Base-by-base conservation (phyloP, 306 rosid genomes). In the Astragalus glycyphyllos region DNA sequence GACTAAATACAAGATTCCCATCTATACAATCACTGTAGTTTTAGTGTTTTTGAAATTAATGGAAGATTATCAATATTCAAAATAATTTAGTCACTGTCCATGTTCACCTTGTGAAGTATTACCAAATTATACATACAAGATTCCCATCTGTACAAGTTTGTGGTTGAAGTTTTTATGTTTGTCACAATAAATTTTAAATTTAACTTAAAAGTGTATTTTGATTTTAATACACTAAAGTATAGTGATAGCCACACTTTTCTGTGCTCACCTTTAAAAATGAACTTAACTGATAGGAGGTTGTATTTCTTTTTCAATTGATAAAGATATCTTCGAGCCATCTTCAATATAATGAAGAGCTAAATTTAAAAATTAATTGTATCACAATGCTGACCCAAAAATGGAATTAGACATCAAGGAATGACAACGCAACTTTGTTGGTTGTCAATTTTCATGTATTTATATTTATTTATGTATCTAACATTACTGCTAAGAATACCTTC, bases 381-480 rank as follows among this genome's bases (percentile, higher is more conserved):
- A 5, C 23, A 32, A 7, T 32, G 7, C 20, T 57, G 44, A 4
- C 42, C 9, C 63, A 5, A 57, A 34, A 57, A 0, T n/a, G 1
- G 40, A 31, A 6, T 8, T 20, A 57, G 63, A 11, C 42, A 6
- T 3, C 29, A 8, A 50, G 57, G 29, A 26, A 50, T 48, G 8
- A 48, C 31, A 48, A 5, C 7, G 38, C 37, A 31, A 15, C 4
- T 46, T 56, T 6, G 5, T 67, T 49, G 11, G 10, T 48, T 17
- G n/a, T 68, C 40, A 17, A 37, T 35, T 65, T 46, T 31, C 50
- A 47, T 47, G 58, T 17, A 51, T 35, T 68, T 32, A 6, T 47
- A 44, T 32, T 31, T 17, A 51, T 35, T 68, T 32, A 6, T 47
- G 29, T 32, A 15, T 12, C 29, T 34, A 11, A 10, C 9, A 73